Conservation (phyloP, 306 rosid species). For the Gastrolobium bilobum region DNA sequence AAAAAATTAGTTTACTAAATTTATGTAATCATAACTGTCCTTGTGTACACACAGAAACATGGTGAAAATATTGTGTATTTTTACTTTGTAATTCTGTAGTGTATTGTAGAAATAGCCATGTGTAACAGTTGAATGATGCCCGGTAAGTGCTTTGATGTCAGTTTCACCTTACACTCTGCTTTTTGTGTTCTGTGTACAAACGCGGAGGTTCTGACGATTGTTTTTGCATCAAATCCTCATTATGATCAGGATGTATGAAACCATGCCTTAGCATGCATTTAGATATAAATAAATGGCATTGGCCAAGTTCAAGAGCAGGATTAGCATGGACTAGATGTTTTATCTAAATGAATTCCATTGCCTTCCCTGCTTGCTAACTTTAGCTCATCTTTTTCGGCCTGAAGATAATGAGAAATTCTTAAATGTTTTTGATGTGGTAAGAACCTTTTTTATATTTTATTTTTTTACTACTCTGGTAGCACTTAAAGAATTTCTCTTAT, state of each 20-base stretch:
- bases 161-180: slow-evolving; percentile 26
- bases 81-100: slow-evolving; percentile 7
- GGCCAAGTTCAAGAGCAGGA: not conserved
- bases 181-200: slow-evolving; percentile 28
- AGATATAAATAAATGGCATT: slow-evolving; percentile 4
- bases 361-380: not conserved
- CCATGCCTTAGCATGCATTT: not conserved
- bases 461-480: too few relatives aligned
- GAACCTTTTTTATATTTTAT: not conserved
- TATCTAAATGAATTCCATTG: not conserved
- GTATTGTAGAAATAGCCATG: slow-evolving; percentile 40
- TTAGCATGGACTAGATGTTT: not conserved
- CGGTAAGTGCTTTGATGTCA: slow-evolving; percentile 31
- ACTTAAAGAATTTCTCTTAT: too few relatives aligned
- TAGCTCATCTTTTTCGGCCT: not conserved
- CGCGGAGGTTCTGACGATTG: slow-evolving; percentile 18
- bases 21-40: slow-evolving; percentile 17
- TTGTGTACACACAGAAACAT: slow-evolving; percentile 23
- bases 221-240: not conserved
- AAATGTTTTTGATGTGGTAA: not conserved
- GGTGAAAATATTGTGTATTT: slow-evolving; percentile 38
- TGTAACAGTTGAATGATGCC: slow-evolving; percentile 5
- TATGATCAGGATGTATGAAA: not conserved
- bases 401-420: not conserved
- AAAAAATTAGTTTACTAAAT: not conserved